These are phyloP conservation scores for Pilasporangium apinafurcum DNA, from an alignment of 352 stramenopile species.

Conservation along the genomic window DNA sequence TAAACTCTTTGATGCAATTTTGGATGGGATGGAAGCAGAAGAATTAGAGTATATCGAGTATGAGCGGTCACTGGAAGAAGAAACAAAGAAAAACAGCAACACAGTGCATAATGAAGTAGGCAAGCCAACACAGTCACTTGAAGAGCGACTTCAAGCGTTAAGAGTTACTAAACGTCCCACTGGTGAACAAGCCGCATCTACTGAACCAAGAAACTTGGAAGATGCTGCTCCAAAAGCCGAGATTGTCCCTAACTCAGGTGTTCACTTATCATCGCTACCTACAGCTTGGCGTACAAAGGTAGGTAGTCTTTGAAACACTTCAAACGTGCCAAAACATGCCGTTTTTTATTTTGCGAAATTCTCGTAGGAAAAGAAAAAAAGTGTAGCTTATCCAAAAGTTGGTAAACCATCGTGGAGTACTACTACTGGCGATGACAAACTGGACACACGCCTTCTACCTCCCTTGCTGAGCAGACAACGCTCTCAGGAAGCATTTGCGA, in stretches of 20 bases:
- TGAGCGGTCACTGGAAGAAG: conserved; percentile 23
- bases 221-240: background rate
- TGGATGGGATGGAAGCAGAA: conserved; percentile 72
- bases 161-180: conserved; percentile 34
- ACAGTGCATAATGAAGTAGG: conserved; percentile 2
- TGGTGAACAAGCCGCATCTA: too few relatives aligned
- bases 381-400: conserved; percentile 37
- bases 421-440: conserved; percentile 2
- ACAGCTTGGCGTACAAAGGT: background rate
- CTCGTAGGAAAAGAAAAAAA: conserved; percentile 2
- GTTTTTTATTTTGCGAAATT: too few relatives aligned
- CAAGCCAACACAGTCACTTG: conserved; percentile 21
- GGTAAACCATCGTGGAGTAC: conserved; percentile 63
- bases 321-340: background rate
- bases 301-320: background rate
- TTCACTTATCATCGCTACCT: too few relatives aligned
- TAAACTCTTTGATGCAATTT: conserved; percentile 66
- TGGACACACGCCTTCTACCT: conserved; percentile 9
- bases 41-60: conserved; percentile 59
- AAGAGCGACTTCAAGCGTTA: conserved; percentile 43
- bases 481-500: conserved; percentile 50
- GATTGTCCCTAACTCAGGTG: too few relatives aligned
- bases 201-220: background rate
- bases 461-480: conserved; percentile 31
- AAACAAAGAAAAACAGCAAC: conserved; percentile 14